phyloP scores from a whole-genome alignment of 2,329 filamentous ascomycete genomes.

The Grosmannia serpens region DNA sequence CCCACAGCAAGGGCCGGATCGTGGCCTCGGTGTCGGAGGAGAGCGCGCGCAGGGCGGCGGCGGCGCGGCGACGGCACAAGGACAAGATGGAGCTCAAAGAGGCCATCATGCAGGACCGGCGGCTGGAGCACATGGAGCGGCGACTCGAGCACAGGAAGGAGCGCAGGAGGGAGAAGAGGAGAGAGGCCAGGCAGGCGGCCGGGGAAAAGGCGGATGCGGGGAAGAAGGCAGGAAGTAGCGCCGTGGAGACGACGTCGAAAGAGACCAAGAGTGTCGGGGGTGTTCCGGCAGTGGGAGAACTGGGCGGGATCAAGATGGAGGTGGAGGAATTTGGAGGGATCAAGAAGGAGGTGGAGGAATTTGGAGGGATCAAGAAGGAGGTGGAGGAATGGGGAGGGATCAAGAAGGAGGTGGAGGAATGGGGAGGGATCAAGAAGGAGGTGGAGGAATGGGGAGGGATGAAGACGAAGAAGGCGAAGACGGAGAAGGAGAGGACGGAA shows the following conservation, averaged over 20 bases:
- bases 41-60: conserved; percentile 33
- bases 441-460: conserved; percentile 5
- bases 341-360: conserved; percentile 20
- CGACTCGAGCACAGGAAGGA: conserved; percentile 12
- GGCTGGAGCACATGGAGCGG: conserved; percentile 20
- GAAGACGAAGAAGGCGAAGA: conserved; percentile 11
- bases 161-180: not conserved
- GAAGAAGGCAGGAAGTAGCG: too few relatives aligned
- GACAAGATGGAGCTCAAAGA: conserved; percentile 33
- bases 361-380: conserved; percentile 17
- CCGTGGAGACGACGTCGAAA: not conserved
- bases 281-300: not conserved
- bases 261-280: conserved; percentile 10
- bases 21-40: conserved; percentile 36
- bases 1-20: conserved; percentile 46
- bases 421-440: conserved; percentile 4
- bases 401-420: conserved; percentile 21
- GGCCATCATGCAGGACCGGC: conserved; percentile 26
- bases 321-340: conserved; percentile 9
- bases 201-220: too few relatives aligned
- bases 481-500: conserved; percentile 18
- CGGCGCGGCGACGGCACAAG: conserved; percentile 32
- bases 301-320: conserved; percentile 16
- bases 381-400: conserved; percentile 15
- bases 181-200: conserved; percentile 13